Evolutionary conservation across 768 basidiomycete genomes (phyloP).

Genomic region (Lentinula sp.): DNA sequence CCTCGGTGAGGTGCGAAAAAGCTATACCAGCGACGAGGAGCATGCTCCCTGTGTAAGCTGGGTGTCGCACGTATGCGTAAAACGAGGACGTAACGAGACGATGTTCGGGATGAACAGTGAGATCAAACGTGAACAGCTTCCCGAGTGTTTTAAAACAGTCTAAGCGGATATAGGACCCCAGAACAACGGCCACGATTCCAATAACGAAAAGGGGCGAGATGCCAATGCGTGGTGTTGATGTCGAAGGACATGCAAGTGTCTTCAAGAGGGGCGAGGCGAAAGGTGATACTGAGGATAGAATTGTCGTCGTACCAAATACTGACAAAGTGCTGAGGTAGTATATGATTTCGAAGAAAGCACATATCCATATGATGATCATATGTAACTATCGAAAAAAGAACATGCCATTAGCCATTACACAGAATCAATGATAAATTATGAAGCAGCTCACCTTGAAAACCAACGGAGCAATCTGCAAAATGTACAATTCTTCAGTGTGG

Average conservation of each 20-base stretch:
- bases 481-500: conserved; percentile 44
- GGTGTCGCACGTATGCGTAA: conserved; percentile 49
- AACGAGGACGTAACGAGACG: conserved; percentile 42
- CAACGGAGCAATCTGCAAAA: conserved; percentile 49
- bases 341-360: conserved; percentile 44
- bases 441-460: conserved; percentile 42
- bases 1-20: conserved; percentile 38
- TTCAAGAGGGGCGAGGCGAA: conserved; percentile 15
- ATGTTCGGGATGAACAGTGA: conserved; percentile 48
- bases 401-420: neutral
- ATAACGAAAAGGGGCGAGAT: conserved; percentile 37
- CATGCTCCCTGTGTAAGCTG: conserved; percentile 47
- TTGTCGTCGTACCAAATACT: conserved; percentile 10
- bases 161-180: conserved; percentile 43
- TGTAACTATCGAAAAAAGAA: conserved; percentile 31
- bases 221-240: conserved; percentile 19
- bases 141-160: conserved; percentile 51
- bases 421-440: neutral
- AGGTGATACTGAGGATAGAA: conserved; percentile 24
- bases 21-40: conserved; percentile 43
- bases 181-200: conserved; percentile 35
- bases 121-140: conserved; percentile 51
- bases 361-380: conserved; percentile 41
- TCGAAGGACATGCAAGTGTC: conserved; percentile 23
- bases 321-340: conserved; percentile 27